phyloP scores from a whole-genome alignment of 495 filamentous ascomycete species.

The Aspergillus taichungensis region DNA sequence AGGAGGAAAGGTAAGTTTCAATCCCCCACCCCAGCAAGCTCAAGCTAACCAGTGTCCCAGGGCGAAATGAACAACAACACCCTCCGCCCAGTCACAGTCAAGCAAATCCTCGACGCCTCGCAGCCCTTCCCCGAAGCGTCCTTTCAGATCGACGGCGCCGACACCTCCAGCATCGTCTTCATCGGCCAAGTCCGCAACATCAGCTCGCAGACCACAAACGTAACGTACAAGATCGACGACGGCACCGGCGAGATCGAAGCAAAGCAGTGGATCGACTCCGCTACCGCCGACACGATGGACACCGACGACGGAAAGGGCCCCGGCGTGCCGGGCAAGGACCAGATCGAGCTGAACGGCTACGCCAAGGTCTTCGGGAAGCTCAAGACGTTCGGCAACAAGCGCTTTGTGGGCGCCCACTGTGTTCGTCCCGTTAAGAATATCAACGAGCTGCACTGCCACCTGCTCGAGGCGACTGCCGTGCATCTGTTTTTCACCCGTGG shows the following conservation, averaged over 20 bases:
- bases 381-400: slow-evolving; percentile 68
- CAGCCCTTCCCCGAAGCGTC: slow-evolving; percentile 64
- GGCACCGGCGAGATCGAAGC: slow-evolving; percentile 89
- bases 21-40: neutral
- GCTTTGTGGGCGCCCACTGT: slow-evolving; percentile 69
- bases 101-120: slow-evolving; percentile 77
- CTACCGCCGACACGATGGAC: slow-evolving; percentile 42
- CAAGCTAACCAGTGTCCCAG: slow-evolving; percentile 1
- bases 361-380: slow-evolving; percentile 74
- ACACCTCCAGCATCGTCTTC: slow-evolving; percentile 58
- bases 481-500: slow-evolving; percentile 85
- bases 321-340: slow-evolving; percentile 28
- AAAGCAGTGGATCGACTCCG: slow-evolving; percentile 78
- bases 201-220: slow-evolving; percentile 77
- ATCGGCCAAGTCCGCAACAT: slow-evolving; percentile 86
- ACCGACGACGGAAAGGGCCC: slow-evolving; percentile 27
- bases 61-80: slow-evolving; percentile 52
- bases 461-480: slow-evolving; percentile 79
- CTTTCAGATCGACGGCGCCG: slow-evolving; percentile 69
- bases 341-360: slow-evolving; percentile 60
- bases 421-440: slow-evolving; percentile 71
- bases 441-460: slow-evolving; percentile 85
- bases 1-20: slow-evolving; percentile 29
- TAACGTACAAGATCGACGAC: slow-evolving; percentile 89
- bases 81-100: slow-evolving; percentile 86